phyloP scores from a whole-genome alignment of 1,284 basidiomycete genomes.

The Ceratobasidium sp. region DNA sequence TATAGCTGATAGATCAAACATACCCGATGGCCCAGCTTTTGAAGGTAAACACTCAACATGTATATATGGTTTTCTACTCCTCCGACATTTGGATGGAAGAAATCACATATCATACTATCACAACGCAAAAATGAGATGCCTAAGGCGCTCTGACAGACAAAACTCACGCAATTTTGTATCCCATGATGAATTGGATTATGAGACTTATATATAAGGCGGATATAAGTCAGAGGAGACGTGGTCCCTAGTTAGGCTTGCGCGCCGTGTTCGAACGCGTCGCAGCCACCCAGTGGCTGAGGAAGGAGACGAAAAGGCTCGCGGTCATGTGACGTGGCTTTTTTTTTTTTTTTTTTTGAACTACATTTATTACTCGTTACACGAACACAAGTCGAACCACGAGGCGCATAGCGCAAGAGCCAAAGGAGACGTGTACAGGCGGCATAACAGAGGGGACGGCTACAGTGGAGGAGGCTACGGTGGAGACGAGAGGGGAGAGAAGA shows the following conservation, averaged over 20 bases:
- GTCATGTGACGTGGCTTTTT: too few relatives aligned
- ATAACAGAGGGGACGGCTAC: too few relatives aligned
- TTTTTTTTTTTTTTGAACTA: too few relatives aligned
- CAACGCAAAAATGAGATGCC: neutral
- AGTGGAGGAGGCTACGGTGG: too few relatives aligned
- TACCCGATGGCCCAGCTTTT: constrained; percentile 89
- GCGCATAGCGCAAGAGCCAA: too few relatives aligned
- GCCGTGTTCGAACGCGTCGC: neutral
- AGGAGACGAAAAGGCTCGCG: neutral
- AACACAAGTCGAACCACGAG: too few relatives aligned
- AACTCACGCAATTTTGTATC: constrained; percentile 48
- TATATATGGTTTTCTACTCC: constrained; percentile 98
- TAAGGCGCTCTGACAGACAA: neutral
- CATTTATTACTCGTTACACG: too few relatives aligned
- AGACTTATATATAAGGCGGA: too few relatives aligned
- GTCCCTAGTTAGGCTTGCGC: neutral
- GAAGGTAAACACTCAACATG: constrained; percentile 88
- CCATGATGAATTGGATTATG: constrained; percentile 1
- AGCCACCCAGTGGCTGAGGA: constrained; percentile 18
- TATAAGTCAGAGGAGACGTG: too few relatives aligned
- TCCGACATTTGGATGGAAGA: constrained; percentile 95
- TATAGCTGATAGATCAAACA: neutral
- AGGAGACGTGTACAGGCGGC: too few relatives aligned
- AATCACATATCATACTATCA: constrained; percentile 93
- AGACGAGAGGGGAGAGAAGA: too few relatives aligned